phyloP scores from a whole-genome alignment of 164 flowering plant species.

The Aristolochia fimbriata region DNA sequence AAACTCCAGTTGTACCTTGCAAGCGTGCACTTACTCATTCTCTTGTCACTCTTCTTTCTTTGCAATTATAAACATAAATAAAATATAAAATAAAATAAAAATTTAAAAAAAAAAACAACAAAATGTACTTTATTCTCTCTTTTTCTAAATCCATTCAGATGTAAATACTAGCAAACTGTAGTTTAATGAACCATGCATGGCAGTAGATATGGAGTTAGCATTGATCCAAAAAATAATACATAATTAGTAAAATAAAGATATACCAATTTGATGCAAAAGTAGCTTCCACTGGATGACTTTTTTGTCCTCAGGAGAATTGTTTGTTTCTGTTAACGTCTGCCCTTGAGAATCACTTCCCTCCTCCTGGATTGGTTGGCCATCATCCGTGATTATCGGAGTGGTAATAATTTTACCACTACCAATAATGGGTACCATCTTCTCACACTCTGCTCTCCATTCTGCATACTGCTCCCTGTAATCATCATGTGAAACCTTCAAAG shows the following conservation, averaged over 20 bases:
- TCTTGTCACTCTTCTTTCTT: too few relatives aligned
- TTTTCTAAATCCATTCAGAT: too few relatives aligned
- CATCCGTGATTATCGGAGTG: slow-evolving; percentile 48
- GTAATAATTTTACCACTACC: slow-evolving; percentile 72
- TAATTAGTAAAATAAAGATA: background rate
- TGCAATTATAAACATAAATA: too few relatives aligned
- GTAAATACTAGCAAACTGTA: background rate
- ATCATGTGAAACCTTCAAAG: background rate
- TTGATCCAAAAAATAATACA: too few relatives aligned
- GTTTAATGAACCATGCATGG: background rate
- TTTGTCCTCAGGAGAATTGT: slow-evolving; percentile 12
- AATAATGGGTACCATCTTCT: slow-evolving; percentile 54
- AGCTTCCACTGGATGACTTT: slow-evolving; percentile 68
- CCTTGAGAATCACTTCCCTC: slow-evolving; percentile 7
- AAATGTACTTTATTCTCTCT: too few relatives aligned
- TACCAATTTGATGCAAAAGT: slow-evolving; percentile 78
- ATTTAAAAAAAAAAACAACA: too few relatives aligned
- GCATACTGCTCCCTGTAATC: slow-evolving; percentile 56
- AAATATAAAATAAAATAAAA: too few relatives aligned
- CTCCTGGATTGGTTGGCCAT: slow-evolving; percentile 46
- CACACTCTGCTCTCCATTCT: slow-evolving; percentile 61
- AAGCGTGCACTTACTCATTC: too few relatives aligned
- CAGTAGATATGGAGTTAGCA: too few relatives aligned
- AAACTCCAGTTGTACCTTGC: too few relatives aligned
- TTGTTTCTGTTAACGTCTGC: background rate